These are phyloP conservation scores for Acanthamoeba rhysodes DNA, from an alignment of 208 protist genomes.

Conservation along the genomic window DNA sequence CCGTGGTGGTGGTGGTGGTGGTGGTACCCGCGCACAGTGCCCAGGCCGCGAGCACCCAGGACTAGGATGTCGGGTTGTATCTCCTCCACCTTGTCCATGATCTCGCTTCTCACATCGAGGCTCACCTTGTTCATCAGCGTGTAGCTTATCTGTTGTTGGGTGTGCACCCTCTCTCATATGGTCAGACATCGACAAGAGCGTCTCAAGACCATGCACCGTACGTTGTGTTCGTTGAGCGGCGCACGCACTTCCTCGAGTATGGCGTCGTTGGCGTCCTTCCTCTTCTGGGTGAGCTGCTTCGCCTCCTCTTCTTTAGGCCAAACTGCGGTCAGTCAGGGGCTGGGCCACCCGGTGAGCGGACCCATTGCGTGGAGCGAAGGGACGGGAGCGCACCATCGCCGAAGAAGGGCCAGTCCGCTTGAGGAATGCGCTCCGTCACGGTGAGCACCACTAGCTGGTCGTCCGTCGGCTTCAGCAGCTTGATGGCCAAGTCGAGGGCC, in stretches of 20 bases:
- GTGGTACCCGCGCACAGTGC: neutral
- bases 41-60: neutral
- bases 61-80: neutral
- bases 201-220: neutral
- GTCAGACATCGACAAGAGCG: neutral
- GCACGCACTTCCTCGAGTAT: neutral
- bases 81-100: constrained; percentile 15
- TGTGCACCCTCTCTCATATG: neutral
- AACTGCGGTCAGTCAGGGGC: neutral
- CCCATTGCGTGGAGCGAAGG: neutral
- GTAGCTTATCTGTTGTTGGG: neutral
- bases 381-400: neutral
- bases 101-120: neutral
- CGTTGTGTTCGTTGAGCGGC: neutral
- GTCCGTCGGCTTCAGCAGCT: neutral
- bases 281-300: neutral
- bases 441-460: neutral
- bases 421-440: neutral
- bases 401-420: constrained; percentile 21
- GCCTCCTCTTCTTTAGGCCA: neutral
- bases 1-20: neutral
- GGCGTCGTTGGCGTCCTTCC: neutral
- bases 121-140: neutral
- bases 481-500: neutral
- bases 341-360: too few relatives aligned